Percentiles rank a stretch among this genome's conserved stretches.
These are phyloP conservation scores for Cajanus cajan DNA, from an alignment of 306 rosid genomes.

Conservation along the genomic window DNA sequence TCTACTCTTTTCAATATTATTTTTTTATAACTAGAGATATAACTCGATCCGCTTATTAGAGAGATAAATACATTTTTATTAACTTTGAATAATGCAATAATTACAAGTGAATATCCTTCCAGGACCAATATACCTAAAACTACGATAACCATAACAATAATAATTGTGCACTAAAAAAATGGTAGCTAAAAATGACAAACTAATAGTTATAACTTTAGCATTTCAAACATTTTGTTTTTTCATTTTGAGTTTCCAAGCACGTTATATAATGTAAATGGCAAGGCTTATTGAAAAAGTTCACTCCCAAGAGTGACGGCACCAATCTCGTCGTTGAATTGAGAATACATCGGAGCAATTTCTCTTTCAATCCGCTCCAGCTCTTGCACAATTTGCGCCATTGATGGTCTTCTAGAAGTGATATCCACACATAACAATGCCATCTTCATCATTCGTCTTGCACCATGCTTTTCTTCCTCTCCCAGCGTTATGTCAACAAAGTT, in stretches of 20 bases:
- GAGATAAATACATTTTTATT: neutral
- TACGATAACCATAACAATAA: neutral
- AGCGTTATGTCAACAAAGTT: constrained; percentile 46
- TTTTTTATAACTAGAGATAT: no score
- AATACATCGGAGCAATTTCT: constrained; percentile 41
- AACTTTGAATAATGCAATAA: constrained; percentile 31
- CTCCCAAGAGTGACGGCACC: constrained; percentile 73
- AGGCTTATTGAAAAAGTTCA: constrained; percentile 60
- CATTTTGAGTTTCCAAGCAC: no score
- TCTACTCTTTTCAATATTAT: neutral
- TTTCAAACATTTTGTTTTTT: no score
- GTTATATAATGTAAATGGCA: no score
- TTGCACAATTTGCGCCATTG: constrained; percentile 47
- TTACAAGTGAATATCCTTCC: constrained; percentile 28
- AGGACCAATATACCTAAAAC: neutral
- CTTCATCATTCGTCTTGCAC: constrained; percentile 42
- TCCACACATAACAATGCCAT: constrained; percentile 48
- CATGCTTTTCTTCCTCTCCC: constrained; percentile 31
- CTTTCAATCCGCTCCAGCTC: constrained; percentile 51
- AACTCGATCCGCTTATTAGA: no score
- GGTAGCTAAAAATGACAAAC: neutral
- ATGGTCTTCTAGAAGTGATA: constrained; percentile 40
- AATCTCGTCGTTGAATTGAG: constrained; percentile 45
- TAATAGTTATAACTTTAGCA: no score
- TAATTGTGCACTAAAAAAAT: constrained; percentile 22